A percentile compares a stretch with the other conserved stretches of the same genome.
phyloP scores from a whole-genome alignment of 345 rosid genomes.

The Citrus trifoliata region DNA sequence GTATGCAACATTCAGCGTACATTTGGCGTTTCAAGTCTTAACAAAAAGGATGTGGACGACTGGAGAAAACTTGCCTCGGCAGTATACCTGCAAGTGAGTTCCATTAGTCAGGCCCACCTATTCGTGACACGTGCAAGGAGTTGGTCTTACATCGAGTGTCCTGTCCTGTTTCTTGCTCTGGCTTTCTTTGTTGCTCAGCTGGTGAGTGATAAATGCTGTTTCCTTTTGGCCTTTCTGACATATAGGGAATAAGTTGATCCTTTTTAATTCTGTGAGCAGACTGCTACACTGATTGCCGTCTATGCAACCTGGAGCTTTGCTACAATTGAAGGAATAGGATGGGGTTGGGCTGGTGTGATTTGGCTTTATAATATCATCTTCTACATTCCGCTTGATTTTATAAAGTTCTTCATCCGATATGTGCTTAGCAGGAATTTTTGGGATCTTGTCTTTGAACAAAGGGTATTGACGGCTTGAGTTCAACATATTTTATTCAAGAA shows the following conservation, averaged over 20 bases:
- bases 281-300: constrained; percentile 54
- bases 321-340: constrained; percentile 52
- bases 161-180: constrained; percentile 32
- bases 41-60: constrained; percentile 25
- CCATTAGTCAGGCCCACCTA: constrained; percentile 63
- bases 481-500: background rate
- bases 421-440: constrained; percentile 51
- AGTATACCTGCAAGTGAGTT: constrained; percentile 61
- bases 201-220: constrained; percentile 21
- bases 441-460: constrained; percentile 62
- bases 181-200: constrained; percentile 53
- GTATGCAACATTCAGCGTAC: constrained; percentile 37
- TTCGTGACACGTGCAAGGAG: constrained; percentile 55
- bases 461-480: constrained; percentile 28
- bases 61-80: constrained; percentile 51
- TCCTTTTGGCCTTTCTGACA: no score
- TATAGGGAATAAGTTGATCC: background rate
- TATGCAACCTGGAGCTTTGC: constrained; percentile 59
- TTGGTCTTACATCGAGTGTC: constrained; percentile 57
- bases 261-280: constrained; percentile 23
- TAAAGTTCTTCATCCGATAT: constrained; percentile 52
- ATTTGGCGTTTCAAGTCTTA: constrained; percentile 54
- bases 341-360: constrained; percentile 63
- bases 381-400: constrained; percentile 46
- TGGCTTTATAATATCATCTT: constrained; percentile 57